Evolutionary conservation across 176 grass and related monocot genomes (phyloP), one percentile per base, ranked within the genome.

Genomic region (Oryza rufipogon): DNA sequence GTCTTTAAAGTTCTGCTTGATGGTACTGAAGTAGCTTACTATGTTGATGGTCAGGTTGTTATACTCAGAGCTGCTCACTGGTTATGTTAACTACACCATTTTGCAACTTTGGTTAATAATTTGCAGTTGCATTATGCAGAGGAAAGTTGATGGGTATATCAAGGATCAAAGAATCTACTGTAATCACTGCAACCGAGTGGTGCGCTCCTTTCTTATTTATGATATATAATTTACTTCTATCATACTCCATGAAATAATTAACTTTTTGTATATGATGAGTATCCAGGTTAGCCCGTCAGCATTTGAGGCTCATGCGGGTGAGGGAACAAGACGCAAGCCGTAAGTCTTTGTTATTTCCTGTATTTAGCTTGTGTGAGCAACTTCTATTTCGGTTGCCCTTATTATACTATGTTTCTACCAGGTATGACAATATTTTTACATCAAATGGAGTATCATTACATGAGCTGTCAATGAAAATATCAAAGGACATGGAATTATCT

Each of bases 371-470:
- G 70, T 45, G 39, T 13, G 7, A 51, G 25, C 42, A n/a, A 68
- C 25, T 44, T 34, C 33, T 86, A 70, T 58, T 45, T 41, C 2
- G 17, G 39, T 75, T 86, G 25, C 10, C 68, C 76, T 86, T 69
- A 85, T 68, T 74, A 4, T 87, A 46, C 75, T 81, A 44, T 38
- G 45, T 74, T 76, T 49, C 46, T 90, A 80, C 33, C 85, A 98
- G 96, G 66, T 98, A 98, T 80, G 94, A 98, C 81, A 94, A 98
- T 88, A 98, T 98, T 77, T 98, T 92, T 75, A 95, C 93, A 61
- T 98, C 96, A 23, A 98, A 98, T 56, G 96, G 96, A 77, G 96
- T 98, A 54, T 98, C 93, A 42, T 71, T 98, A 82, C 96, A 98
- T 80, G 96, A 98, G 85, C 71, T 98, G 46, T 95, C 96, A 42